These are phyloP conservation scores for Chenopodium berlandieri DNA, from an alignment of 148 eudicot species.

Conservation along the genomic window DNA sequence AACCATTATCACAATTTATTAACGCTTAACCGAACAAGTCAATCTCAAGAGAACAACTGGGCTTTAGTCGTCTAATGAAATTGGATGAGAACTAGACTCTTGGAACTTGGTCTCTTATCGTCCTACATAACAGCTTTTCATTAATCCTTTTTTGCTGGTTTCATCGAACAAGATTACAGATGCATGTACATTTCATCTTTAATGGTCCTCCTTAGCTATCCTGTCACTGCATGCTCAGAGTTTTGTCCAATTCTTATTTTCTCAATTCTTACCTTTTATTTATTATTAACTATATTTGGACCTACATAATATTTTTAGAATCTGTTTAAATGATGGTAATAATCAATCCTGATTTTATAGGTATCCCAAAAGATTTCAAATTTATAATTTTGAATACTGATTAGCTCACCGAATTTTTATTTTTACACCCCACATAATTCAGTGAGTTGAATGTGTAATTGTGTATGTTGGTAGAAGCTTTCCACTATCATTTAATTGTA, in stretches of 20 bases:
- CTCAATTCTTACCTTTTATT: background rate
- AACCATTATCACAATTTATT: background rate
- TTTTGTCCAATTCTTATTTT: background rate
- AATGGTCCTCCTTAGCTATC: background rate
- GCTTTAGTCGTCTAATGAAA: background rate
- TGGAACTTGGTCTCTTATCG: background rate
- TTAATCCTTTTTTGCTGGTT: background rate
- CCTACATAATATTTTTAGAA: constrained; percentile 10
- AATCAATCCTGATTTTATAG: background rate
- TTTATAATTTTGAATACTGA: background rate
- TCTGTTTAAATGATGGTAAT: constrained; percentile 5
- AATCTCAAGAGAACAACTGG: background rate
- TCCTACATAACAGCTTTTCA: background rate
- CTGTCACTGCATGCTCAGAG: background rate
- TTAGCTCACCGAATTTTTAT: background rate
- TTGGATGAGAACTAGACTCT: background rate
- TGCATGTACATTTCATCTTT: background rate
- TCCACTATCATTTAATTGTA: too few species aligned
- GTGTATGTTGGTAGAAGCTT: background rate
- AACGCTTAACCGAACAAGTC: background rate
- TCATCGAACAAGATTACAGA: background rate
- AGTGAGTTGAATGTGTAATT: background rate
- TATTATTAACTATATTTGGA: background rate
- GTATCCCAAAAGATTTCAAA: background rate
- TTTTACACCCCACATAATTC: background rate